Evolutionary conservation across 73 alveolate genomes (phyloP), one percentile per base, ranked within the genome.

Genomic region (Paramecium caudatum): DNA sequence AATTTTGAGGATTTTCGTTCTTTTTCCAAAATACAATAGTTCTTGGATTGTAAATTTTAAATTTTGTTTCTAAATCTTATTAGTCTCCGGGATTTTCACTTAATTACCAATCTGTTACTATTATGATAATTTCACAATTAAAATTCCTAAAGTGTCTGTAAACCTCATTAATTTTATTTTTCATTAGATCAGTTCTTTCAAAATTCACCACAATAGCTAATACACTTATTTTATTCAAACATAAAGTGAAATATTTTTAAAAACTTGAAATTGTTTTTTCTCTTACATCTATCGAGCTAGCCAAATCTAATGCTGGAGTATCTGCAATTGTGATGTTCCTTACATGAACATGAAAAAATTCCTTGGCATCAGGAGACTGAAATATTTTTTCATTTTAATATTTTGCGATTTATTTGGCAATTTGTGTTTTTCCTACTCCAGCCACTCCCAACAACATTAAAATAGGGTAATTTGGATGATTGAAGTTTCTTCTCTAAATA

Each of bases 101-200:
- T 3, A 19, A 0, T 9, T 55, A 15, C 10, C 23, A 55, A 9
- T 55, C 16, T 23, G 80, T 55, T 10, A 55, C n/a, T 10, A 55
- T 5, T 21, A 55, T 27, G 30, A 3, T 27, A 5, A 55, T 10
- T 3, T 13, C 16, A 47, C n/a, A 0, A 21, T 4, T 55, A 23
- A 3, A 55, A 16, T 55, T 49, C 25, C 25, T 55, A 23, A 55
- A 49, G 25, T 10, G 30, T 23, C 30, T 55, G 21, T 21, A 3
- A 7, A 19, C 21, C 25, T 17, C 9, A 3, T 3, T 4, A 23
- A 23, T 5, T 21, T 55, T 55, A 10, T 1, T 1, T 55, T 55
- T 55, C 80, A 55, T 55, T 55, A 55, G n/a, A 9, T 55, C 80
- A 27, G 80, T 55, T 9, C 80, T 55, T 55, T 55, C 80, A 55